Percentiles rank a stretch among this genome's conserved stretches.
phyloP scores from a whole-genome alignment of 306 rosid species.

The Malus orientalis region DNA sequence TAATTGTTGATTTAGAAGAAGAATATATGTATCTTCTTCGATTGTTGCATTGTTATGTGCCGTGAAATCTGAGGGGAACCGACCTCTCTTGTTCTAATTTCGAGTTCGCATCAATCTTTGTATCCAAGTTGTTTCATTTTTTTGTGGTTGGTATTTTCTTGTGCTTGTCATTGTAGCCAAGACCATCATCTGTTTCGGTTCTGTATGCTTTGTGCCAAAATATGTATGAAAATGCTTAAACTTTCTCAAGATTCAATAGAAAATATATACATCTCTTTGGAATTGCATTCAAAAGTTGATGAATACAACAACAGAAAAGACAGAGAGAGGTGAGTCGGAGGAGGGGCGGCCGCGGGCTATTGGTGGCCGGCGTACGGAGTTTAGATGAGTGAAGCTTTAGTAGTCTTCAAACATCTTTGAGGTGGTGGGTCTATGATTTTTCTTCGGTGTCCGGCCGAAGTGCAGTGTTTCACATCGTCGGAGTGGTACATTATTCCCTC shows the following conservation, averaged over 20 bases:
- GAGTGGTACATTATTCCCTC: too few species aligned
- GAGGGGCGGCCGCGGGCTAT: not conserved
- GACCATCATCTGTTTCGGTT: slow-evolving; percentile 2
- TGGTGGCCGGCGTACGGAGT: not conserved
- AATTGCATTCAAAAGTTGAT: too few species aligned
- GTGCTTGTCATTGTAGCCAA: slow-evolving; percentile 16
- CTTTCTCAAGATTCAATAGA: not conserved
- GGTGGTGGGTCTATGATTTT: too few species aligned
- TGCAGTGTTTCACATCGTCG: too few species aligned
- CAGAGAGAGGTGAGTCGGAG: not conserved
- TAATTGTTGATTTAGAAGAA: slow-evolving; percentile 38
- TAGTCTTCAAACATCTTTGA: too few species aligned
- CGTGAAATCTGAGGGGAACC: slow-evolving; percentile 50
- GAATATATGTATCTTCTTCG: slow-evolving; percentile 29
- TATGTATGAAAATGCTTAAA: not conserved
- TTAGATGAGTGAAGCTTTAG: too few species aligned
- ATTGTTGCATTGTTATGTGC: slow-evolving; percentile 49
- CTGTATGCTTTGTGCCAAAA: not conserved
- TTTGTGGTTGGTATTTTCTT: slow-evolving; percentile 26
- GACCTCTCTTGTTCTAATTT: slow-evolving; percentile 35
- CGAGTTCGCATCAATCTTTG: slow-evolving; percentile 40
- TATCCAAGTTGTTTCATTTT: slow-evolving; percentile 37
- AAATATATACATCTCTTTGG: not conserved
- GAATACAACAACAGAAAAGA: not conserved
- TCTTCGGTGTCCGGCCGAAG: too few species aligned